Percentiles rank a stretch among this genome's conserved stretches.
Evolutionary conservation across 495 filamentous ascomycete genomes (phyloP).

Genomic region (Podospora conica): DNA sequence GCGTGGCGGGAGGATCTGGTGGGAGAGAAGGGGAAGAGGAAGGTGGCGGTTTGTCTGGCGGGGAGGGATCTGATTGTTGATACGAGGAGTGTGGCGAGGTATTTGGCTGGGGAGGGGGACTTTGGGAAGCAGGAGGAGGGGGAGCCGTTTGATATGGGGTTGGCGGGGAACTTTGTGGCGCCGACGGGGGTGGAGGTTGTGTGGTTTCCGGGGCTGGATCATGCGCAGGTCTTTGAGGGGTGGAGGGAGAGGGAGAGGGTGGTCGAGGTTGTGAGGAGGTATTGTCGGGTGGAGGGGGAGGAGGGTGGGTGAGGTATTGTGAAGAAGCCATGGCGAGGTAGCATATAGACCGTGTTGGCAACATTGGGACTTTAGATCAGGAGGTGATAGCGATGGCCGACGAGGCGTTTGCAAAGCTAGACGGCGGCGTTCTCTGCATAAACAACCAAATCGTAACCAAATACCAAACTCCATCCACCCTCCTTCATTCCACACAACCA

Average conservation of each 20-base stretch:
- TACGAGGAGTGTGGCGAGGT: slow-evolving; percentile 50
- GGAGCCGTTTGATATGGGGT: slow-evolving; percentile 7
- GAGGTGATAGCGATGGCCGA: too few relatives aligned
- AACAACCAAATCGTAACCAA: too few relatives aligned
- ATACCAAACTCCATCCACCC: background rate
- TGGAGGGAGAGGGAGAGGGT: slow-evolving; percentile 34
- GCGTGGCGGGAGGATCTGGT: slow-evolving; percentile 59
- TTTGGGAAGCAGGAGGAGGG: slow-evolving; percentile 10
- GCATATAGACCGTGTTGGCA: background rate
- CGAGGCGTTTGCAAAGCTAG: too few relatives aligned
- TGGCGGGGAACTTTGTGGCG: slow-evolving; percentile 25
- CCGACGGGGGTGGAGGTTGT: slow-evolving; percentile 51
- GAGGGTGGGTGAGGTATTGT: slow-evolving; percentile 1
- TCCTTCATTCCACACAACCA: too few relatives aligned
- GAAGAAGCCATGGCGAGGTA: background rate
- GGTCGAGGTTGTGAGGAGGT: slow-evolving; percentile 36
- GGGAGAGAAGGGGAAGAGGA: slow-evolving; percentile 26
- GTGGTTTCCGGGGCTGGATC: slow-evolving; percentile 58
- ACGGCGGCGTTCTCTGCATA: too few relatives aligned
- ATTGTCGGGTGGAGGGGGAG: slow-evolving; percentile 24
- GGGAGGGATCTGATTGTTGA: slow-evolving; percentile 61
- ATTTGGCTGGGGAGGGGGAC: slow-evolving; percentile 41
- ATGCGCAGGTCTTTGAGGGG: slow-evolving; percentile 62
- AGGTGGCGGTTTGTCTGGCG: slow-evolving; percentile 50
- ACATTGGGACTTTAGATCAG: background rate